phyloP scores from a whole-genome alignment of 2,329 filamentous ascomycete genomes.

The Fusarium nodosum region DNA sequence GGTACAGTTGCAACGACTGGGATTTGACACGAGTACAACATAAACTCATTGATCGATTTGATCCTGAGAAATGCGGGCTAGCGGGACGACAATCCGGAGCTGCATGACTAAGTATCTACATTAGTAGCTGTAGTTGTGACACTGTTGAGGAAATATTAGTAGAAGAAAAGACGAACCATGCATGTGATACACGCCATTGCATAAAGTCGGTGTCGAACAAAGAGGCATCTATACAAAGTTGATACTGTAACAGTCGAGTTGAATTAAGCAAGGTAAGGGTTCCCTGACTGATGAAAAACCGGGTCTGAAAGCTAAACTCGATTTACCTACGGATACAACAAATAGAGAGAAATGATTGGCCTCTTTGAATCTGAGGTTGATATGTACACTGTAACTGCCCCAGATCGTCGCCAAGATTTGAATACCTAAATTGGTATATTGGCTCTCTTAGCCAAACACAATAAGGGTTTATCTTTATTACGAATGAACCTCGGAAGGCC shows the following conservation, averaged over 20 bases:
- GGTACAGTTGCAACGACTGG: neutral
- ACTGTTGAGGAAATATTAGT: neutral
- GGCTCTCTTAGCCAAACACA: neutral
- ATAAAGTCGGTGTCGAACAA: neutral
- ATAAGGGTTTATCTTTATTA: no score
- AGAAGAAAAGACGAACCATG: neutral
- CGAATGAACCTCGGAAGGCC: neutral
- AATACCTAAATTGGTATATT: neutral
- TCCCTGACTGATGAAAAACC: neutral
- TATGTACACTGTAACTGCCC: neutral
- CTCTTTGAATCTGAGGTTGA: slow-evolving; percentile 2
- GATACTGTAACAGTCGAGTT: neutral
- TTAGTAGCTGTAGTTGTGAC: neutral
- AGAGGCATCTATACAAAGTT: neutral
- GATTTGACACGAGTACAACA: neutral
- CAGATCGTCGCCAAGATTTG: slow-evolving; percentile 19
- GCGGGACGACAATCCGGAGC: slow-evolving; percentile 10
- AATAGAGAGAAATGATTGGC: slow-evolving; percentile 11
- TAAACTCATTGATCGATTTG: neutral
- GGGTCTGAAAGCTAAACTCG: slow-evolving; percentile 20
- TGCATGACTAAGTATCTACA: neutral
- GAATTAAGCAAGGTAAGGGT: neutral
- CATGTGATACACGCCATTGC: neutral
- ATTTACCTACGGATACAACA: neutral
- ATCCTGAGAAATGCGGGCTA: neutral